A percentile compares a stretch with the other conserved stretches of the same genome.
phyloP scores from a whole-genome alignment of 495 filamentous ascomycete species.

The Lepidopterella palustris region DNA sequence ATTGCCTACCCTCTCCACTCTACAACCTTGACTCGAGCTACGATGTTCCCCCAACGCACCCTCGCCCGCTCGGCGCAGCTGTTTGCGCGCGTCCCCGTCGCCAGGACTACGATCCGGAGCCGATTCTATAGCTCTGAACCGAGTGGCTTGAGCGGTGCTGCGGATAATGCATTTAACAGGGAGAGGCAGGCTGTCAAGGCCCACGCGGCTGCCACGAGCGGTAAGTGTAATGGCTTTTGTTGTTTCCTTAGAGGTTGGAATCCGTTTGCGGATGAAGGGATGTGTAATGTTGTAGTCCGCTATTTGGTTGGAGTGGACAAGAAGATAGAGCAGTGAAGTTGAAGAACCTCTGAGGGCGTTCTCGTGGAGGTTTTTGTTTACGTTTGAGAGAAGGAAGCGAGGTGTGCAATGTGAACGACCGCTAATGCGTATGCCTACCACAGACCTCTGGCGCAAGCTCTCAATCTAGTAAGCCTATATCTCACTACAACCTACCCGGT shows the following conservation, averaged over 20 bases:
- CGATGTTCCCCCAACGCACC: constrained; percentile 59
- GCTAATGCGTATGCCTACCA: constrained; percentile 18
- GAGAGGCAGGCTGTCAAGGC: constrained; percentile 78
- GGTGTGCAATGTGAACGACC: not conserved
- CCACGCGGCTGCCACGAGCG: constrained; percentile 72
- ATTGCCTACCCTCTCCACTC: constrained; percentile 12
- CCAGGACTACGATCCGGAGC: constrained; percentile 57
- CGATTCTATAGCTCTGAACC: constrained; percentile 57
- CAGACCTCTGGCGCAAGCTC: constrained; percentile 89
- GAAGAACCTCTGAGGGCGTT: not conserved
- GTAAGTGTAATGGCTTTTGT: constrained; percentile 43
- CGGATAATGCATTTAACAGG: constrained; percentile 81
- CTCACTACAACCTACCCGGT: constrained; percentile 3
- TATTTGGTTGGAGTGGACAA: not conserved
- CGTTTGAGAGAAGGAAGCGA: not conserved
- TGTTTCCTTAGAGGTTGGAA: not conserved
- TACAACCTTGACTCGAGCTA: constrained; percentile 25
- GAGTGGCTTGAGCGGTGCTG: constrained; percentile 42
- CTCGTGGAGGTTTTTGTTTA: no score
- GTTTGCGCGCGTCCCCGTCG: constrained; percentile 46
- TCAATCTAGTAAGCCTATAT: constrained; percentile 68
- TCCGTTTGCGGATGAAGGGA: not conserved
- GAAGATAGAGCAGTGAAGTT: not conserved
- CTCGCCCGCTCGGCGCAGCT: constrained; percentile 55
- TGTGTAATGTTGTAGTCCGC: no score